phyloP scores from a whole-genome alignment of 2,329 filamentous ascomycete species.

The Ceratocystis diversiconidia region DNA sequence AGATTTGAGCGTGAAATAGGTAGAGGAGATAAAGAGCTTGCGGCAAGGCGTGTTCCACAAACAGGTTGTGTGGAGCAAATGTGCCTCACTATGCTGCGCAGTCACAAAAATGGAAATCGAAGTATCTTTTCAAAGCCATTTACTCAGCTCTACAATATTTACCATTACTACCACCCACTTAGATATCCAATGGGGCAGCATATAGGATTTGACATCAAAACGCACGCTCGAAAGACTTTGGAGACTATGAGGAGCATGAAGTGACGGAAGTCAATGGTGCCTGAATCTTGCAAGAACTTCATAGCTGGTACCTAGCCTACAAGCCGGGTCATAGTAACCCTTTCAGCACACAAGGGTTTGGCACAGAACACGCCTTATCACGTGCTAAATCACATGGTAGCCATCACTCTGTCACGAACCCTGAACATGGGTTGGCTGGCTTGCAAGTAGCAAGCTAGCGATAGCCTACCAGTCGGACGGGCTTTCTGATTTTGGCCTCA shows the following conservation, averaged over 20 bases:
- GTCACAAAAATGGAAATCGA: too few species aligned
- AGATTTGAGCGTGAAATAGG: neutral
- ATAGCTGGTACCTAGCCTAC: neutral
- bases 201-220: too few species aligned
- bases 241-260: too few species aligned
- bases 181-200: too few species aligned
- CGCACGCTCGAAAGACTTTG: too few species aligned
- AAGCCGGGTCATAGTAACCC: neutral
- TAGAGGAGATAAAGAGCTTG: neutral
- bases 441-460: neutral
- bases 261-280: too few species aligned
- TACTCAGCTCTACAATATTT: too few species aligned
- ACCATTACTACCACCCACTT: too few species aligned
- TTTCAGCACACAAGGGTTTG: neutral
- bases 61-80: neutral
- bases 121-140: too few species aligned
- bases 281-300: too few species aligned
- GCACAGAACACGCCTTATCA: neutral
- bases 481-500: neutral
- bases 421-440: neutral
- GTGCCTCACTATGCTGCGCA: too few species aligned
- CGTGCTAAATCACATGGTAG: neutral
- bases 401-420: neutral
- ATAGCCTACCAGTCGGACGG: neutral
- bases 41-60: neutral